Percentiles rank a stretch among this genome's conserved stretches.
Conservation (phyloP, 441 rosid species). For the Adansonia gregorii region DNA sequence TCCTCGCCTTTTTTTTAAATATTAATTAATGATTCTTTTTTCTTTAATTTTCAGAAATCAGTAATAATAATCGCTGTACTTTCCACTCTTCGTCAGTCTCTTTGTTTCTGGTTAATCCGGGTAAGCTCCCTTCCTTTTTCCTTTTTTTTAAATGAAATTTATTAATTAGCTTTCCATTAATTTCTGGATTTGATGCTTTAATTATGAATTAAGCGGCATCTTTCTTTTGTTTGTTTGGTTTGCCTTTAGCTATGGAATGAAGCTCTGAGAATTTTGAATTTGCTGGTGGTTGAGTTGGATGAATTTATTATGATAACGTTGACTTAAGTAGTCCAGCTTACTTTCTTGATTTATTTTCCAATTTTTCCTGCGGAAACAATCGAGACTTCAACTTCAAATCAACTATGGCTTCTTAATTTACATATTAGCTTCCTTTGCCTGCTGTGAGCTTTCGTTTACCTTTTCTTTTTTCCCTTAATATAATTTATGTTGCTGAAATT, state of each 20-base stretch:
- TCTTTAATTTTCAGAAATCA: conserved; percentile 23
- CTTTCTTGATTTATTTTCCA: background rate
- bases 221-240: background rate
- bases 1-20: conserved; percentile 8
- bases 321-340: conserved; percentile 6
- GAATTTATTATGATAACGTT: conserved; percentile 6
- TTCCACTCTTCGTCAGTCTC: conserved; percentile 5
- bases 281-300: background rate
- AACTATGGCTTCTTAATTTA: background rate
- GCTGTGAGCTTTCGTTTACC: background rate
- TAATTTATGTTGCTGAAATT: background rate
- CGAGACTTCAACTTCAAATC: background rate
- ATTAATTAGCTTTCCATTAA: background rate
- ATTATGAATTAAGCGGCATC: background rate
- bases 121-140: conserved; percentile 23
- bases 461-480: background rate
- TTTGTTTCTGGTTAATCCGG: conserved; percentile 29
- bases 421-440: background rate
- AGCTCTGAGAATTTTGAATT: conserved; percentile 22
- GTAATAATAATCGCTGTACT: conserved; percentile 9
- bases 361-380: background rate
- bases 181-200: background rate
- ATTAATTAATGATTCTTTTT: conserved; percentile 23
- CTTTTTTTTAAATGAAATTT: background rate
- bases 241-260: background rate